Evolutionary conservation across 257 asterid species (phyloP).

Genomic region (Nicotiana benthamiana): DNA sequence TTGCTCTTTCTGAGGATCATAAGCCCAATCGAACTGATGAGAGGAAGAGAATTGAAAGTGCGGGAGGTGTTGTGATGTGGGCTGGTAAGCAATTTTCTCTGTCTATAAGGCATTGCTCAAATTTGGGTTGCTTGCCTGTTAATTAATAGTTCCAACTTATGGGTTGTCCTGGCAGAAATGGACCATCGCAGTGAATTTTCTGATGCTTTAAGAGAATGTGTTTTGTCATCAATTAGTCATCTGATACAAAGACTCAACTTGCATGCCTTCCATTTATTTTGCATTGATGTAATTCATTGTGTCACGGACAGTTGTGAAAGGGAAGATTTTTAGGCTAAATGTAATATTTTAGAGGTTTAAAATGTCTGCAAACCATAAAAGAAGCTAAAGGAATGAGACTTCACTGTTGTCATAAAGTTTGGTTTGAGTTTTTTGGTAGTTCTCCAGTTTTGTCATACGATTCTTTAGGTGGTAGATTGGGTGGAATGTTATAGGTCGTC

Average conservation of each 20-base stretch:
- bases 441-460: not conserved
- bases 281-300: not conserved
- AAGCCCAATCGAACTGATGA: constrained; percentile 97
- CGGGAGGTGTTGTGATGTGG: constrained; percentile 99
- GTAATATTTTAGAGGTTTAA: not conserved
- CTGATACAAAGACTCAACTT: not conserved
- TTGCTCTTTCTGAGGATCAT: constrained; percentile 93
- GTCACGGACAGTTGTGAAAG: not conserved
- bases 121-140: not conserved
- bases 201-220: not conserved
- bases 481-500: not conserved
- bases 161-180: not conserved
- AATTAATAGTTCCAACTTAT: not conserved
- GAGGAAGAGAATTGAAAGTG: constrained; percentile 93
- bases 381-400: not conserved
- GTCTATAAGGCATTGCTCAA: not conserved
- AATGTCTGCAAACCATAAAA: not conserved
- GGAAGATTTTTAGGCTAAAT: not conserved
- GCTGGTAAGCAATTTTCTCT: constrained; percentile 59
- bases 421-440: not conserved
- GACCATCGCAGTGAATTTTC: not conserved
- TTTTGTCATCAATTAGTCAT: not conserved
- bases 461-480: not conserved
- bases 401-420: not conserved
- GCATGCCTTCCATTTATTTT: not conserved